Evolutionary conservation across 805 yeast genomes (phyloP), one percentile per base, ranked within the genome.

Genomic region (Nakazawaea pomicola): DNA sequence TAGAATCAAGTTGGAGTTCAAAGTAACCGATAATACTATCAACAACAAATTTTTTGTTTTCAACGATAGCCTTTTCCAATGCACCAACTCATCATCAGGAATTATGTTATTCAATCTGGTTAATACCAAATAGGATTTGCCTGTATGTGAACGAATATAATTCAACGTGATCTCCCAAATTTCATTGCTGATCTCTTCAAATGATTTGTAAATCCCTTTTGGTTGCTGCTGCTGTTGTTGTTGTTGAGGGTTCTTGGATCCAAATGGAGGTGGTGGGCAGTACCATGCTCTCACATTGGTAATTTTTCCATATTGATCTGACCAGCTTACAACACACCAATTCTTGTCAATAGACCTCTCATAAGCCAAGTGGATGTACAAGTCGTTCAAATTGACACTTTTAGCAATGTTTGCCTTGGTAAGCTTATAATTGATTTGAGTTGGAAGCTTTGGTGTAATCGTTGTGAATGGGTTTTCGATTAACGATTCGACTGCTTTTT

Each of bases 241-340:
- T n/a, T n/a, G n/a, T n/a, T n/a, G n/a, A n/a, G 30, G 14, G 23
- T 20, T 11, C 18, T 41, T 40, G 17, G 34, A 30, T 15, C 40
- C 41, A 30, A 35, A 18, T 3, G 28, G 34, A n/a, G 40, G 31
- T 19, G 37, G 34, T 18, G 47, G 40, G 33, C 37, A 66, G 49
- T 68, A 71, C 90, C 91, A 84, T 0, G 88, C 72, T 48, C 77
- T 80, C 0, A 80, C 72, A 34, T 68, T 70, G 14, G 80, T 74
- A 10, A 76, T 68, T 3, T 68, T 66, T 0, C 96, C 96, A 56
- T 74, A 72, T 36, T 90, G 91, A 53, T 91, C 96, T 0, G 93
- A 71, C 95, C 97, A 88, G 0, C 95, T 82, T 0, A 87, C 95
- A 17, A 80, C 77, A 33, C 88, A 70, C 96, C 96, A 91, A 41